Percentiles rank a stretch among this genome's conserved stretches.
Evolutionary conservation across 1,284 basidiomycete species (phyloP).

Genomic region (Erythrobasidium hasegawianum): DNA sequence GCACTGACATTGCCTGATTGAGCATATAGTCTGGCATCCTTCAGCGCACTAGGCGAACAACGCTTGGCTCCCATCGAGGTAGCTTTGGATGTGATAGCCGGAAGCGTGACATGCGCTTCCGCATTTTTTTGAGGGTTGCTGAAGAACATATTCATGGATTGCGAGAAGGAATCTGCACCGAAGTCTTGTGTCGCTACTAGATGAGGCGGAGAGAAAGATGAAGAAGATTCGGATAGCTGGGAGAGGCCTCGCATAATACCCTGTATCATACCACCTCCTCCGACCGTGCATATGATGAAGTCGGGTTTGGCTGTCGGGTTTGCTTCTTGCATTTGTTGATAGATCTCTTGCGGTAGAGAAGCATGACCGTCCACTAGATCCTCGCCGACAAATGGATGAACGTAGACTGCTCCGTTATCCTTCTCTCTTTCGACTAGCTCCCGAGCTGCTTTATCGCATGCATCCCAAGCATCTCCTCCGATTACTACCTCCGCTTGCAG

Average conservation of each 20-base stretch:
- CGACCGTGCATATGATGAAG: conserved; percentile 40
- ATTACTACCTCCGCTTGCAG: conserved; percentile 39
- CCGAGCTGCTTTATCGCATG: conserved; percentile 15
- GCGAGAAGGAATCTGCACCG: conserved; percentile 25
- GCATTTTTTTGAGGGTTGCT: conserved; percentile 12
- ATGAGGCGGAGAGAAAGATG: conserved; percentile 1
- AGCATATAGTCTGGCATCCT: conserved; percentile 19
- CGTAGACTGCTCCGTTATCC: conserved; percentile 38
- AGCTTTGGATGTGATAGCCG: conserved; percentile 30
- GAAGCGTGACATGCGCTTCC: conserved; percentile 13
- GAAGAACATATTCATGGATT: conserved; percentile 26
- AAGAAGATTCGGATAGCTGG: neutral
- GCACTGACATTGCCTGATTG: neutral
- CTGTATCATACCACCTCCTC: conserved; percentile 43
- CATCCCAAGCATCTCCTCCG: conserved; percentile 36
- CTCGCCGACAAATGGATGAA: conserved; percentile 47
- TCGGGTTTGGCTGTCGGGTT: conserved; percentile 30
- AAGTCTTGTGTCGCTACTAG: conserved; percentile 26
- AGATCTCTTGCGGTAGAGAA: conserved; percentile 41
- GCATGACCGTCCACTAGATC: conserved; percentile 43
- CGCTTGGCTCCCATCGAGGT: conserved; percentile 31
- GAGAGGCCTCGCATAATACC: conserved; percentile 37
- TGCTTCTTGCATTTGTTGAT: conserved; percentile 38
- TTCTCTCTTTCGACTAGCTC: conserved; percentile 4
- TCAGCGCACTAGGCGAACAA: conserved; percentile 10